Evolutionary conservation across 768 basidiomycete genomes (phyloP), one percentile per base, ranked within the genome.

Genomic region (Pisolithus microcarpus): DNA sequence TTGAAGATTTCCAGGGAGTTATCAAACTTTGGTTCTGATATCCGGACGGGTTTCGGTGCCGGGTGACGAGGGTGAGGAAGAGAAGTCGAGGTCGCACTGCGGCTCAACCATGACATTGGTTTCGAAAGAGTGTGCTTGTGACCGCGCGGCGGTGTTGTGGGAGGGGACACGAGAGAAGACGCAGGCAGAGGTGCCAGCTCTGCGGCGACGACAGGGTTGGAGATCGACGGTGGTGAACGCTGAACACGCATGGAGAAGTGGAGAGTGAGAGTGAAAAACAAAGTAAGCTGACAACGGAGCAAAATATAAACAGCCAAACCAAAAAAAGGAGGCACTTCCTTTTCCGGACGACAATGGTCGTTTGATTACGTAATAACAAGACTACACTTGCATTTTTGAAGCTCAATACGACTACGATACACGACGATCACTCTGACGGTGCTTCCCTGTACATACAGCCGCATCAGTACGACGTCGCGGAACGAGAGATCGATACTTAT

Each of bases 391-490:
- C 38, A 38, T 38, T 38, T 38, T 38, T 19, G 8, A 9, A 7
- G n/a, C 4, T n/a, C 13, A 40, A 18, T 21, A 15, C n/a, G 18
- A 18, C 39, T 21, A 40, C 26, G 24, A 26, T 43, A 43, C 43
- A 26, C 43, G 26, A 34, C 31, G 13, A n/a, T 63, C 58, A 74
- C 47, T 75, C 84, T 62, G 78, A 54, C 44, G 82, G 79, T 52
- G 85, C 85, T 75, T 89, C 87, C 66, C 87, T 89, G 86, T 88
- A 62, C 5, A 66, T 31, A 61, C 50, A 43, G 46, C 34, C 34
- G 39, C 26, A n/a, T 31, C 62, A 69, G 53, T 65, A 54, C 55
- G 64, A 55, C 55, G 55, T 60, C 44, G 48, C 49, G 38, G 11
- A 23, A 30, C 39, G 11, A 37, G 24, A 15, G 46, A 50, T 62